These are phyloP conservation scores for Tylopilus vinaceipallidus DNA, from an alignment of 768 basidiomycete species.

Conservation along the genomic window DNA sequence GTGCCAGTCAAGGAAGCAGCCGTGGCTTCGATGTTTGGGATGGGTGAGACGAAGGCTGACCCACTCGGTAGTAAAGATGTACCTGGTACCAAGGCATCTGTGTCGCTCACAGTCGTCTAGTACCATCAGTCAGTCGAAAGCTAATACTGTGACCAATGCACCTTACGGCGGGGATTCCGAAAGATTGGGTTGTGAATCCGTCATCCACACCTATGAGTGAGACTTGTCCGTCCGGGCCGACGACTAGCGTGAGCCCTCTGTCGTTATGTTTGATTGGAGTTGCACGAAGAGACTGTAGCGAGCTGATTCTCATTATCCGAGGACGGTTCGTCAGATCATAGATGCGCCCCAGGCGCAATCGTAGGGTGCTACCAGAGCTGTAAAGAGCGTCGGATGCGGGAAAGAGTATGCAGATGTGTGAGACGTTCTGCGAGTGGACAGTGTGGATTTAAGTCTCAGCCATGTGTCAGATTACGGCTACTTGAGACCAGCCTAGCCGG, in stretches of 20 bases:
- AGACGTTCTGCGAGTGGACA: conserved; percentile 1
- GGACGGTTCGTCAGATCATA: conserved; percentile 16
- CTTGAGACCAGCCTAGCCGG: conserved; percentile 5
- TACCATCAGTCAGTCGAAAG: background rate
- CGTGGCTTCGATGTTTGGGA: conserved; percentile 21
- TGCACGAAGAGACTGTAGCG: conserved; percentile 3
- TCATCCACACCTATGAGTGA: conserved; percentile 23
- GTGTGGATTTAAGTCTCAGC: too few species aligned
- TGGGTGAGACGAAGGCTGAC: conserved; percentile 4
- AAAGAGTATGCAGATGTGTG: conserved; percentile 1
- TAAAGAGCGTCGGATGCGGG: background rate
- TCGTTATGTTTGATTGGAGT: conserved; percentile 15
- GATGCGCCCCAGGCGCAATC: conserved; percentile 30
- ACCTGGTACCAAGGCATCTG: conserved; percentile 1
- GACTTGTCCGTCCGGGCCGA: conserved; percentile 29
- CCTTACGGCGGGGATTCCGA: conserved; percentile 5
- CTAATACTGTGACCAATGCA: background rate
- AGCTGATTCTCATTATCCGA: conserved; percentile 22
- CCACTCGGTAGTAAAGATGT: background rate
- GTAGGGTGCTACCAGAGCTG: conserved; percentile 17
- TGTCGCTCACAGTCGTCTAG: conserved; percentile 10
- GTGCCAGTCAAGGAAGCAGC: conserved; percentile 6
- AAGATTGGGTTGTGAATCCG: conserved; percentile 2
- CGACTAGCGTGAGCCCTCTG: conserved; percentile 24
- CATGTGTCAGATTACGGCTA: too few species aligned